Evolutionary conservation across 169 alveolate species (phyloP).

Genomic region (Besnoitia besnoiti): DNA sequence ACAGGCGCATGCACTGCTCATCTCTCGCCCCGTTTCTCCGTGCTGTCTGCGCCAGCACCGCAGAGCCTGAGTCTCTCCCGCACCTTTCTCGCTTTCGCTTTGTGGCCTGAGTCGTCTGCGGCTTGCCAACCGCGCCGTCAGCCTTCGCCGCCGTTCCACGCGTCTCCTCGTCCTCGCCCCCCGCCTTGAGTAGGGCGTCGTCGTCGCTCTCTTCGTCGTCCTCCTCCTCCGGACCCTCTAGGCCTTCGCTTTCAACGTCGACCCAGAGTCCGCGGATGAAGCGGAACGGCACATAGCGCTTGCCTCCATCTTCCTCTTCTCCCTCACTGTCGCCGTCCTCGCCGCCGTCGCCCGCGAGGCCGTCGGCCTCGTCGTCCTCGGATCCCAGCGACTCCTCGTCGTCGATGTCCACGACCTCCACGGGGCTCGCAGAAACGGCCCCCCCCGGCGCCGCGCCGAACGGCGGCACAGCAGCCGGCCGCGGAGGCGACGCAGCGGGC

Average conservation of each 20-base stretch:
- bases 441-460: not conserved
- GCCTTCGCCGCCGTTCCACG: too few species aligned
- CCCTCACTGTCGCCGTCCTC: not conserved
- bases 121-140: too few species aligned
- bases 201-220: not conserved
- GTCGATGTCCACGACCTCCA: not conserved
- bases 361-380: conserved; percentile 11
- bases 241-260: not conserved
- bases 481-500: not conserved
- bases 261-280: conserved; percentile 22
- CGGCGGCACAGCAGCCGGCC: not conserved
- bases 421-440: not conserved
- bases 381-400: conserved; percentile 14
- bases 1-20: too few species aligned
- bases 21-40: too few species aligned
- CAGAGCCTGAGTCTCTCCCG: too few species aligned
- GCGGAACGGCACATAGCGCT: not conserved
- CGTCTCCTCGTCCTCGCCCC: not conserved
- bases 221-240: not conserved
- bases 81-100: too few species aligned
- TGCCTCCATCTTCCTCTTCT: not conserved
- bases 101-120: too few species aligned
- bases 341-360: not conserved
- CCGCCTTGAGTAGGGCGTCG: not conserved
- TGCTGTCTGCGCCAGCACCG: too few species aligned